Evolutionary conservation across 805 yeast species (phyloP).

Genomic region (Spathaspora boniae): DNA sequence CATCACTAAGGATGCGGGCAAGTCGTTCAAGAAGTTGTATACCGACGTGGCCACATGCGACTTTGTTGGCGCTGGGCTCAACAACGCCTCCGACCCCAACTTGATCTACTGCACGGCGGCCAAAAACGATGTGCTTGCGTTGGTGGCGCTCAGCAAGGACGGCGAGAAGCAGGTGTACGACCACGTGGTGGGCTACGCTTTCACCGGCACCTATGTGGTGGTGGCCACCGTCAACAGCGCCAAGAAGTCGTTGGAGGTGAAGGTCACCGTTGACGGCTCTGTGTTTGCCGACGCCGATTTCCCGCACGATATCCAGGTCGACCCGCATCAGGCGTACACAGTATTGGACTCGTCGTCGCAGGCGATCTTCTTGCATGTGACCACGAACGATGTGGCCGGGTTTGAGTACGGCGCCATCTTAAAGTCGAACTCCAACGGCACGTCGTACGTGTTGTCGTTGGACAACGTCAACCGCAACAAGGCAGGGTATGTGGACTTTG

Average conservation of each 20-base stretch:
- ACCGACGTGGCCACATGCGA: slow-evolving; percentile 60
- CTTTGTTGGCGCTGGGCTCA: slow-evolving; percentile 58
- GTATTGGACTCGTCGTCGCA: slow-evolving; percentile 69
- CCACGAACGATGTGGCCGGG: slow-evolving; percentile 51
- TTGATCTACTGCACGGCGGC: slow-evolving; percentile 62
- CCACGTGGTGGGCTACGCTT: slow-evolving; percentile 68
- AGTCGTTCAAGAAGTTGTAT: slow-evolving; percentile 50
- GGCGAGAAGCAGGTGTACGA: slow-evolving; percentile 34
- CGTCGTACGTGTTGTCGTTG: slow-evolving; percentile 69
- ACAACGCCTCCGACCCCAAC: slow-evolving; percentile 40
- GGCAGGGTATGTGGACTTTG: slow-evolving; percentile 83
- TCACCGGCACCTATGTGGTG: slow-evolving; percentile 65
- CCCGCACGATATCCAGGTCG: slow-evolving; percentile 61
- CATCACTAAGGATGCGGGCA: slow-evolving; percentile 67
- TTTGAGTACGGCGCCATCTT: slow-evolving; percentile 73
- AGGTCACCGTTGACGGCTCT: slow-evolving; percentile 74
- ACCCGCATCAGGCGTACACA: slow-evolving; percentile 56
- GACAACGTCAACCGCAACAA: slow-evolving; percentile 70
- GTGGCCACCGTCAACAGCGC: slow-evolving; percentile 60
- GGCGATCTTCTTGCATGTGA: slow-evolving; percentile 78
- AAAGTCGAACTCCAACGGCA: slow-evolving; percentile 90
- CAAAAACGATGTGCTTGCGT: too few relatives aligned
- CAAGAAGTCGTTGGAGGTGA: slow-evolving; percentile 51
- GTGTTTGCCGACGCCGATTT: slow-evolving; percentile 74
- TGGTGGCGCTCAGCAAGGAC: slow-evolving; percentile 26